Base-by-base conservation (phyloP, 371 early-diverging fungal genomes). In the Batrachochytrium dendrobatidis region DNA sequence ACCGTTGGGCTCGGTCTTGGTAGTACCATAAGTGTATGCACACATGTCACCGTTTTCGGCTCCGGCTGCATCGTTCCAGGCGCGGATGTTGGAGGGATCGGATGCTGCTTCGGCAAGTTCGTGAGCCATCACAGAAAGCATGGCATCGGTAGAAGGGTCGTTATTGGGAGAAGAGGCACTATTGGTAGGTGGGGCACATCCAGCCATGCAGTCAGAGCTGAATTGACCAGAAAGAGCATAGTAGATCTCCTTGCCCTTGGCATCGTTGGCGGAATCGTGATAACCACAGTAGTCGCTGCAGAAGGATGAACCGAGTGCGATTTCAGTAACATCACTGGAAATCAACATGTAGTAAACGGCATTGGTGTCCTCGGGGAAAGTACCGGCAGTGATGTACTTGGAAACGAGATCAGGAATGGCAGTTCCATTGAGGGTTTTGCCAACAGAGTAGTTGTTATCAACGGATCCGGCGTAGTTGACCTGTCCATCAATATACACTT, bases 91-190 rank as follows among this genome's bases (percentile, higher is more conserved):
- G 17, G 5, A 7, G 17, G 80, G 80, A 54, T 80, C 75, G 0
- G 78, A 76, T 56, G 76, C 54, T 8, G 77, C 44, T 58, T 80
- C 78, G 55, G 71, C 75, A 30, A 80, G 55, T 62, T 80, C 80
- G 59, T 80, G 80, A 3, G 80, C 77, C 54, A 77, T 68, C 26
- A 76, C 73, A 17, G 73, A 73, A 55, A 80, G 71, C 22, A 69
- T 67, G 51, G 77, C 75, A 55, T 80, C 80, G 26, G 76, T 70
- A 10, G 70, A 63, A n/a, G 76, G 78, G 35, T 67, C 65, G 34
- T 64, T 62, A 61, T 80, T 77, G 12, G 77, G 80, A 22, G 80
- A 77, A 3, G 45, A 28, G 12, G 22, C 12, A 8, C 29, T 6
- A 29, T 48, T 48, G 49, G 12, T n/a, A 7, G 49, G 49, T 8